Percentiles rank a stretch among this genome's conserved stretches.
phyloP scores from a whole-genome alignment of 352 stramenopile genomes.

The Pythium insidiosum region DNA sequence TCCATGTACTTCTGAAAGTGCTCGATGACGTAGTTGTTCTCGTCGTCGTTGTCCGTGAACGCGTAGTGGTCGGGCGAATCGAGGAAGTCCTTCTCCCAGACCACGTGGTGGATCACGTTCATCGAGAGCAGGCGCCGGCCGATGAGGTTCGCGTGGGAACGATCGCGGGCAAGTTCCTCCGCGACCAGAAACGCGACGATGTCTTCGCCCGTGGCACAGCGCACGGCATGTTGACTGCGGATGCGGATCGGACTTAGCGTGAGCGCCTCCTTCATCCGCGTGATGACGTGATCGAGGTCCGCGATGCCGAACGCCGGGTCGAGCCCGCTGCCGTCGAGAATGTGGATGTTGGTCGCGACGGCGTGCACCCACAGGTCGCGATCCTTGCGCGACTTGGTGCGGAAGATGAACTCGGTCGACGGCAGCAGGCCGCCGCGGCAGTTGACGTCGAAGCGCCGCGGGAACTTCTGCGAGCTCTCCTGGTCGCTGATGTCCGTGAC shows the following conservation, averaged over 20 bases:
- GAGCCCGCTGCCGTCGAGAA: conserved; percentile 32
- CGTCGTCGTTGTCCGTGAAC: conserved; percentile 46
- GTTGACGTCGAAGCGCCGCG: conserved; percentile 58
- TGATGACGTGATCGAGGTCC: conserved; percentile 48
- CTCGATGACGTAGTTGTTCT: conserved; percentile 54
- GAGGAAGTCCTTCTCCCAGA: conserved; percentile 82
- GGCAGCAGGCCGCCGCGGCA: conserved; percentile 67
- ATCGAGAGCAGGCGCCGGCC: conserved; percentile 59
- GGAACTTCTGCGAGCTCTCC: conserved; percentile 62
- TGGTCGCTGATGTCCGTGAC: conserved; percentile 55
- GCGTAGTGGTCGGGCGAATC: conserved; percentile 70
- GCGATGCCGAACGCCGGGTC: conserved; percentile 40
- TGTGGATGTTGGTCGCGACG: conserved; percentile 55
- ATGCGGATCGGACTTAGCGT: conserved; percentile 59
- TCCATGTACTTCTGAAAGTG: conserved; percentile 82
- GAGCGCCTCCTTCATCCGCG: conserved; percentile 44
- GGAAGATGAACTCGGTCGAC: conserved; percentile 65
- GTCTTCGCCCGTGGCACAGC: conserved; percentile 54
- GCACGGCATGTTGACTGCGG: conserved; percentile 47
- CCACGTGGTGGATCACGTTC: conserved; percentile 81
- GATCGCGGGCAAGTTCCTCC: conserved; percentile 40
- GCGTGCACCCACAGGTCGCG: conserved; percentile 65
- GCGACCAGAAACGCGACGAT: conserved; percentile 62
- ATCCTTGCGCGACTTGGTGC: conserved; percentile 71
- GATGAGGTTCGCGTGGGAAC: conserved; percentile 41